Evolutionary conservation across 2,329 filamentous ascomycete species (phyloP), one percentile per base, ranked within the genome.

Genomic region (Exophiala lecanii-corni): DNA sequence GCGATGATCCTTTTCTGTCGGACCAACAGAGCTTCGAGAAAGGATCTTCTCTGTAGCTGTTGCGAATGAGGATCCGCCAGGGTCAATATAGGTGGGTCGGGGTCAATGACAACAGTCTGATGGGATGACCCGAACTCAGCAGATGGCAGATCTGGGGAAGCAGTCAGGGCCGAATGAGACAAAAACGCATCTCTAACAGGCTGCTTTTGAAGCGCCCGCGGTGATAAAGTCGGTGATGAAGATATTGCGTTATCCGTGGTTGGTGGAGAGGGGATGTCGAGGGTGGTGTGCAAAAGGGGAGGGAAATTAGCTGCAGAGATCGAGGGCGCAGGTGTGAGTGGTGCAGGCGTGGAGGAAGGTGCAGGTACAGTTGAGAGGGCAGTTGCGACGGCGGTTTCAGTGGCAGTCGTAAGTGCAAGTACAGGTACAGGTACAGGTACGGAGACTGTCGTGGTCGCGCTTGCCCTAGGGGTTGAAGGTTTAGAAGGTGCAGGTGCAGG

Each of bases 131-230:
- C 5, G 50, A 51, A n/a, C 39, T 25, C 18, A 36, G 49, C 3
- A 52, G 34, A 12, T 13, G 47, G 39, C 43, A 38, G 23, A 6
- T 26, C 23, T 6, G 23, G 23, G 12, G 23, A 7, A 12, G 23
- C 23, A 12, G 23, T 26, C 23, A 26, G 12, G 12, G 23, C 12
- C 23, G 23, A 26, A 12, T 26, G 23, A 26, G 23, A 7, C 12
- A 26, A 7, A 13, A 4, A 17, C 5, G 51, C 45, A 45, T 57
- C 42, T 49, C 52, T 53, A 26, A 41, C 52, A 21, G 55, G 52
- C 39, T 49, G 51, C 40, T 60, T 58, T 65, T 66, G 57, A 60
- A 58, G 54, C 64, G 61, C 54, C 60, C 63, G 54, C 62, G 65
- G 55, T 63, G 65, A 60, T 61, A 63, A 28, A 45, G 25, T 34